Base-by-base conservation (phyloP, 768 basidiomycete genomes). In the Mycena kentingensis region DNA sequence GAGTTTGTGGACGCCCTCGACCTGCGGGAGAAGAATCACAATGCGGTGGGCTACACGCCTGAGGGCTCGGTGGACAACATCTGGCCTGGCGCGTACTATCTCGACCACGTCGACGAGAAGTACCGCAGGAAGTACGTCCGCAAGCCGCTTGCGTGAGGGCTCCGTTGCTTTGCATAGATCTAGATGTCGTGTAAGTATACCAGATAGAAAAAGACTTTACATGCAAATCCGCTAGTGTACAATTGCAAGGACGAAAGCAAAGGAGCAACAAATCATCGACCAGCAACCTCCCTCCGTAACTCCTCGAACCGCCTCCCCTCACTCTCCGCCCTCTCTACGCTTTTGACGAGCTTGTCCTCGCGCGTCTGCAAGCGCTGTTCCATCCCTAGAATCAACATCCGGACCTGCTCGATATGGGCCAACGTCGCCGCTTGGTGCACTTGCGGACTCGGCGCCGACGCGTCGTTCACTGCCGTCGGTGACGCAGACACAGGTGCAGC, bases 11-110 rank as follows among this genome's bases (percentile, higher is more conserved):
- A 87, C 60, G 87, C 93, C 38, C 83, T 93, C 43, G 65, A 75
- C 65, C 85, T 98, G 46, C 91, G 96, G 35, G 96, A 98, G 76
- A 87, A 90, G 74, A 96, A 95, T 79, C 94, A 98, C 80, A 96
- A 95, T 63, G 84, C 91, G 15, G 83, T 79, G 22, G 77, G 84
- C 61, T 99, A 90, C 76, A 81, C 81, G 3, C 97, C 97, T 12
- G 78, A 82, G 45, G 97, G 97, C 39, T 85, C 84, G 21, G 70
- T 94, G 52, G 90, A 94, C 55, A 88, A 97, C 80, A 88, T 99
- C 70, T 94, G 92, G 90, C 87, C 90, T 3, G 94, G 94, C 38
- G 77, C 88, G 18, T 98, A 88, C 77, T 98, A 98, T 80, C 88
- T 99, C 60, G 86, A 87, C 57, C 81, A 78, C 66, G 87, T 96